Evolutionary conservation across 1,139 yeast species (phyloP).

Genomic region (Debaryomycetaceae sp.): DNA sequence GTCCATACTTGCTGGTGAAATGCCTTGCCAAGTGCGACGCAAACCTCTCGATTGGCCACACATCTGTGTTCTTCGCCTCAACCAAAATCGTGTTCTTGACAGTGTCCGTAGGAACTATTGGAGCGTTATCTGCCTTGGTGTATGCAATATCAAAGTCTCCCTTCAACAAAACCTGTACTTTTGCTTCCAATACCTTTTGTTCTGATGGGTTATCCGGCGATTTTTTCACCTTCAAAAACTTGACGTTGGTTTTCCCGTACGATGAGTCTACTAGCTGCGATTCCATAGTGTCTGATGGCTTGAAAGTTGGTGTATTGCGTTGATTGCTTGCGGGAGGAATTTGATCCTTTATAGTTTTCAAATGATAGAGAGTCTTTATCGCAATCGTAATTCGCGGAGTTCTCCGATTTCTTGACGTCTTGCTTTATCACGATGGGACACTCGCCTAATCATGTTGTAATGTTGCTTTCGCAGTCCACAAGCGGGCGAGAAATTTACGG

Average conservation of each 20-base stretch:
- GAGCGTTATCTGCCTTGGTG: constrained; percentile 81
- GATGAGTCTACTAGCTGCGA: constrained; percentile 45
- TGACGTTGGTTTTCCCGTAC: constrained; percentile 90
- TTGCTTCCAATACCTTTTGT: constrained; percentile 83
- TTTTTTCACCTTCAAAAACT: constrained; percentile 81
- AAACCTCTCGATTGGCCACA: constrained; percentile 87
- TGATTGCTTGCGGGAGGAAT: not conserved
- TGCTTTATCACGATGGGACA: not conserved
- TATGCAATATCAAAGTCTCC: constrained; percentile 79
- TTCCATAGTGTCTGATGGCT: constrained; percentile 5
- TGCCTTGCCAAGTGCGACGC: constrained; percentile 84
- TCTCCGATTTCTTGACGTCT: not conserved
- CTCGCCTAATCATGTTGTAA: not conserved
- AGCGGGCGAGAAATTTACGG: too few species aligned
- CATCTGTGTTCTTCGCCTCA: constrained; percentile 75
- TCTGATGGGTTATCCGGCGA: constrained; percentile 63
- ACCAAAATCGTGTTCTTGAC: constrained; percentile 84
- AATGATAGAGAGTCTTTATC: not conserved
- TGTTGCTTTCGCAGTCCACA: too few species aligned
- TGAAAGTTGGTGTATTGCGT: not conserved
- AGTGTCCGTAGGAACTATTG: constrained; percentile 93
- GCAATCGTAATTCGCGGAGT: not conserved
- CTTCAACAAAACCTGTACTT: constrained; percentile 67
- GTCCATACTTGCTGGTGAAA: constrained; percentile 70
- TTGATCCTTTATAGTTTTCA: too few species aligned